phyloP scores from a whole-genome alignment of 345 rosid genomes.

The Rubroshorea leprosula region DNA sequence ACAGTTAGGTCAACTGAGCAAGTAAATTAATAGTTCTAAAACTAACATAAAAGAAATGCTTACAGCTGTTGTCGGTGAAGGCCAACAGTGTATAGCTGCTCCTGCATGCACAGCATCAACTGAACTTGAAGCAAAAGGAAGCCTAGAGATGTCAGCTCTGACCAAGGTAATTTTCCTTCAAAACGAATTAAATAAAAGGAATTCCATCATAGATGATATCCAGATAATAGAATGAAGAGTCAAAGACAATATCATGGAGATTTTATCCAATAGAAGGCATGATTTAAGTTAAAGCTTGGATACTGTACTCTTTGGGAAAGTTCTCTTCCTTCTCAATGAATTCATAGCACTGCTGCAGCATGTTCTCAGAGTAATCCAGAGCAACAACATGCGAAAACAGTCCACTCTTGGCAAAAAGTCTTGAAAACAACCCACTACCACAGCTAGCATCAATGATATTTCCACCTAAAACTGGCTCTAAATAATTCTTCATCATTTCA shows the following conservation, averaged over 20 bases:
- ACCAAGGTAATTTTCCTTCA: constrained; percentile 63
- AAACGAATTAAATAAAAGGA: not conserved
- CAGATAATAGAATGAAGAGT: not conserved
- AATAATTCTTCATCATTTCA: constrained; percentile 64
- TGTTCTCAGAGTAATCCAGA: constrained; percentile 86
- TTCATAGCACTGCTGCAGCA: constrained; percentile 74
- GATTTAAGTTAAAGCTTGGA: constrained; percentile 1
- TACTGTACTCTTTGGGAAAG: constrained; percentile 65
- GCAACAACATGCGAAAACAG: constrained; percentile 70
- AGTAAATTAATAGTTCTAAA: not conserved
- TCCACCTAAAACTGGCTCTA: constrained; percentile 74
- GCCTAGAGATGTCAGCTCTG: constrained; percentile 85
- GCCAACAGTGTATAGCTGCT: constrained; percentile 94
- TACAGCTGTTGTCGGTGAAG: constrained; percentile 80
- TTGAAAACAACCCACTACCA: constrained; percentile 80
- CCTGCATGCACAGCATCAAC: constrained; percentile 89
- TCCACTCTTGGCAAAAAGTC: constrained; percentile 66
- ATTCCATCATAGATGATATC: not conserved
- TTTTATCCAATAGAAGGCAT: not conserved
- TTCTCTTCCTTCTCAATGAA: constrained; percentile 49
- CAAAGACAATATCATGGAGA: constrained; percentile 1
- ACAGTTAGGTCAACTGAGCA: not conserved
- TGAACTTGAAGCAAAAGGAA: constrained; percentile 69
- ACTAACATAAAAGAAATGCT: constrained; percentile 15
- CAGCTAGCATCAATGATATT: constrained; percentile 87